Percentiles rank a stretch among this genome's conserved stretches.
phyloP scores from a whole-genome alignment of 805 yeast genomes.

The Metschnikowia sp. region DNA sequence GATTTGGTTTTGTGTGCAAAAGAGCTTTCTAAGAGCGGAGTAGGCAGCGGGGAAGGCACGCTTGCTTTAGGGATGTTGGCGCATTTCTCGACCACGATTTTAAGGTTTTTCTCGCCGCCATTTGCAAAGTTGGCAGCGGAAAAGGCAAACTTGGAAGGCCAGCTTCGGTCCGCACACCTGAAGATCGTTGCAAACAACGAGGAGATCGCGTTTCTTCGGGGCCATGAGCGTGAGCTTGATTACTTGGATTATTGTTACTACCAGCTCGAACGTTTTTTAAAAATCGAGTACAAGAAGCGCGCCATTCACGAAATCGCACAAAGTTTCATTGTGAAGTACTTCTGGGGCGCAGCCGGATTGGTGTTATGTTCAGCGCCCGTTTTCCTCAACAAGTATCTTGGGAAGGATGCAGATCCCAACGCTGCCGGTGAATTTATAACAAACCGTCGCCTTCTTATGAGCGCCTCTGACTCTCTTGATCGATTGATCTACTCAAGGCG shows the following conservation, averaged over 20 bases:
- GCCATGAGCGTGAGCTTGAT: constrained; percentile 76
- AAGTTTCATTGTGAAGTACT: constrained; percentile 83
- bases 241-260: constrained; percentile 77
- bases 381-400: constrained; percentile 57
- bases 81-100: constrained; percentile 69
- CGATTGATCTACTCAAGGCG: constrained; percentile 81
- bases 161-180: constrained; percentile 78
- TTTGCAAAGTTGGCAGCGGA: constrained; percentile 77
- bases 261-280: constrained; percentile 71
- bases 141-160: constrained; percentile 79
- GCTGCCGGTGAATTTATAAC: constrained; percentile 85
- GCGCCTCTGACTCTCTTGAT: constrained; percentile 86
- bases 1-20: constrained; percentile 79
- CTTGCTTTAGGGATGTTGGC: constrained; percentile 75
- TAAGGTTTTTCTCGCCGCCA: constrained; percentile 82
- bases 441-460: constrained; percentile 75
- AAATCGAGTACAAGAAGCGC: constrained; percentile 70
- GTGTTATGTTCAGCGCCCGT: constrained; percentile 86
- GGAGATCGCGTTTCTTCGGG: constrained; percentile 82
- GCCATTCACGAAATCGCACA: constrained; percentile 82
- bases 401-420: constrained; percentile 38
- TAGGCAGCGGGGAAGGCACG: constrained; percentile 74
- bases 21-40: constrained; percentile 63
- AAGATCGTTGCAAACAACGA: constrained; percentile 75
- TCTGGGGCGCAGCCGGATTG: constrained; percentile 95